These are phyloP conservation scores for Tolypocladium paradoxum DNA, from an alignment of 2,329 filamentous ascomycete species.

Conservation along the genomic window DNA sequence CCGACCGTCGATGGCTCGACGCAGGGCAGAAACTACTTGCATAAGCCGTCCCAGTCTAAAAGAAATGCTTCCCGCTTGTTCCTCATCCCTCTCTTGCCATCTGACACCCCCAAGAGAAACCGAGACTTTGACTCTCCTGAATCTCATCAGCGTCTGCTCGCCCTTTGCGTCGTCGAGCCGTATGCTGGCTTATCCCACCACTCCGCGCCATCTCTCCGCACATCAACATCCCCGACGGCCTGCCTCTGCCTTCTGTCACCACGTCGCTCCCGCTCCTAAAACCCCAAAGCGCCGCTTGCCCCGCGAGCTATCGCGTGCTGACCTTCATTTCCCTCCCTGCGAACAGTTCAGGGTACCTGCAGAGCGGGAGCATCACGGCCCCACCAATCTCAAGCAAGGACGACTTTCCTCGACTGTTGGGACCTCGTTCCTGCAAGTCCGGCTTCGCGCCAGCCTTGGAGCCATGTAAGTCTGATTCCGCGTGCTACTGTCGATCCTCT, in stretches of 20 bases:
- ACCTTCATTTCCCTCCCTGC: conserved; percentile 13
- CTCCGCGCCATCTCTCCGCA: conserved; percentile 8
- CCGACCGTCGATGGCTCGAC: conserved; percentile 10
- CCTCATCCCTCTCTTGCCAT: conserved; percentile 13
- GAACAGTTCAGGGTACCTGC: conserved; percentile 11
- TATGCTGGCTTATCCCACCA: conserved; percentile 5
- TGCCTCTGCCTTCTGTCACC: background rate
- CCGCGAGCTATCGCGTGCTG: conserved; percentile 4
- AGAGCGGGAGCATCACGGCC: conserved; percentile 4
- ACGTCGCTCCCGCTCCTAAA: background rate
- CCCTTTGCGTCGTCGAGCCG: conserved; percentile 6
- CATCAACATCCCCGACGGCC: conserved; percentile 4
- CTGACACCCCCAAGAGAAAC: conserved; percentile 12
- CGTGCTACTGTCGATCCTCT: conserved; percentile 5
- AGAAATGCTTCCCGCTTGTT: conserved; percentile 21
- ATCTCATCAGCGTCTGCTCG: conserved; percentile 11
- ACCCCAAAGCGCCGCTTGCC: background rate
- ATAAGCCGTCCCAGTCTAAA: conserved; percentile 20
- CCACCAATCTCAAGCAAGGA: conserved; percentile 2
- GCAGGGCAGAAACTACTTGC: conserved; percentile 20
- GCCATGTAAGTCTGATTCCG: conserved; percentile 3
- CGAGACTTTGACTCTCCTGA: conserved; percentile 19
- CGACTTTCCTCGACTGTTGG: conserved; percentile 9
- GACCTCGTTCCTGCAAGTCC: conserved; percentile 2
- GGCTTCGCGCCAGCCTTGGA: background rate